Conservation (phyloP, 1,284 basidiomycete genomes). For the Microbotryum silenes-acaulis region DNA sequence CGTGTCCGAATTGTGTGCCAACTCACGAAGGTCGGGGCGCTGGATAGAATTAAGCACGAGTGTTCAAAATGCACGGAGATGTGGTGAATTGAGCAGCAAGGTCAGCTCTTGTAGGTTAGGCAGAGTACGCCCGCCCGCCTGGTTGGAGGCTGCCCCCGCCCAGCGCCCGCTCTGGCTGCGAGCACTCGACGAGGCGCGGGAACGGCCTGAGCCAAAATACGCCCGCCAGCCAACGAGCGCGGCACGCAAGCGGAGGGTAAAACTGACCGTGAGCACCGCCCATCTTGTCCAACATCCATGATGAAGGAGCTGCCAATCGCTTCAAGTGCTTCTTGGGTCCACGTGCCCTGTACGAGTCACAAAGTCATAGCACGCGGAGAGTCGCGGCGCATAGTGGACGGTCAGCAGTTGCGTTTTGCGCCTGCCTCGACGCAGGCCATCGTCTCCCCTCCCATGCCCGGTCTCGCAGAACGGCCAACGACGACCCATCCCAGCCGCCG, state of each 20-base stretch:
- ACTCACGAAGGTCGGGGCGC: not conserved
- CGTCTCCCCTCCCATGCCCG: too few relatives aligned
- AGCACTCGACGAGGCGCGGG: too few relatives aligned
- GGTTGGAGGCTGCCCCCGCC: not conserved
- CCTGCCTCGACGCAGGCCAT: too few relatives aligned
- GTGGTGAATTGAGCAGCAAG: not conserved
- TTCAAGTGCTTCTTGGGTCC: slow-evolving; percentile 99
- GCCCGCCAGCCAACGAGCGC: too few relatives aligned
- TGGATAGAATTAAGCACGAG: not conserved
- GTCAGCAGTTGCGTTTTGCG: too few relatives aligned
- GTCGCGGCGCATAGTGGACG: too few relatives aligned
- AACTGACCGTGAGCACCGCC: slow-evolving; percentile 63
- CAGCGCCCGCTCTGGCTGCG: too few relatives aligned
- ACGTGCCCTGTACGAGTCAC: slow-evolving; percentile 6
- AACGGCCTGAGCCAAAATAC: too few relatives aligned
- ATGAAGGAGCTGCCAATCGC: slow-evolving; percentile 91
- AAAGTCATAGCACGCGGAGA: too few relatives aligned
- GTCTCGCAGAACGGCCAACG: too few relatives aligned
- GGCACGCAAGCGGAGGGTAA: not conserved
- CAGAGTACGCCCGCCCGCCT: not conserved
- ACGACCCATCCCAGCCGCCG: too few relatives aligned
- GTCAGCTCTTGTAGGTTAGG: not conserved
- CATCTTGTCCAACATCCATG: slow-evolving; percentile 99
- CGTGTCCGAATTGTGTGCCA: not conserved
- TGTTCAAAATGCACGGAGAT: not conserved